Percentiles rank a stretch among this genome's conserved stretches.
Evolutionary conservation across 495 filamentous ascomycete genomes (phyloP).

Genomic region (Tetracladium setigerum): DNA sequence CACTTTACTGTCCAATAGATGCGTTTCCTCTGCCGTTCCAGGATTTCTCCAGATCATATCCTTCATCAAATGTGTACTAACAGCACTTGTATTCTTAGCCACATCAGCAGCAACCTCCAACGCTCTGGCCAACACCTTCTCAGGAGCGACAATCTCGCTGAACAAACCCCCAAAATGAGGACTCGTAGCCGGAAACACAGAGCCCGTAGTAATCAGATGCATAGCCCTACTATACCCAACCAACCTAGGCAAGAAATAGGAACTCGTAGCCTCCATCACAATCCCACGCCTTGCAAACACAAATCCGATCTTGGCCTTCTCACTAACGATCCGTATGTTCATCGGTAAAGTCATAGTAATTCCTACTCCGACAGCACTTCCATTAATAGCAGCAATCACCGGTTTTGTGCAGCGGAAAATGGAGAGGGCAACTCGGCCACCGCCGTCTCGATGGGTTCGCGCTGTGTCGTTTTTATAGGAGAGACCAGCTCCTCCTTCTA

Average conservation of each 20-base stretch:
- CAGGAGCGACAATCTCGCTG: constrained; percentile 42
- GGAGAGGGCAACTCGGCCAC: constrained; percentile 48
- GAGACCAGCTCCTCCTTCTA: constrained; percentile 38
- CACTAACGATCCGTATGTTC: constrained; percentile 47
- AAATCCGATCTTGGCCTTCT: constrained; percentile 53
- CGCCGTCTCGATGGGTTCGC: constrained; percentile 31
- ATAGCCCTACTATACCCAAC: constrained; percentile 50
- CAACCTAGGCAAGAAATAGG: constrained; percentile 54
- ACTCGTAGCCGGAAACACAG: constrained; percentile 31
- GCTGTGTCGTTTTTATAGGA: constrained; percentile 17
- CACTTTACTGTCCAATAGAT: constrained; percentile 50
- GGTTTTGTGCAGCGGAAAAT: constrained; percentile 57
- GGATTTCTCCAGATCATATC: constrained; percentile 53
- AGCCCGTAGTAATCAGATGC: constrained; percentile 45
- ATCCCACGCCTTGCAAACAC: constrained; percentile 57
- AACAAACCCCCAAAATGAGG: constrained; percentile 45
- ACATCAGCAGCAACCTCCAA: constrained; percentile 51
- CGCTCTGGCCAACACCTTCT: constrained; percentile 46
- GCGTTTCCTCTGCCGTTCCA: constrained; percentile 46
- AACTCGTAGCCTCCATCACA: constrained; percentile 55
- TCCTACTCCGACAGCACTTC: constrained; percentile 57
- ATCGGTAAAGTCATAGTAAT: constrained; percentile 62
- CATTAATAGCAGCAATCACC: constrained; percentile 57
- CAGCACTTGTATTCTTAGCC: constrained; percentile 46
- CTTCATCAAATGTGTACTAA: constrained; percentile 46